Conservation (phyloP, 768 basidiomycete genomes). For the Rhizopogon vulgaris region DNA sequence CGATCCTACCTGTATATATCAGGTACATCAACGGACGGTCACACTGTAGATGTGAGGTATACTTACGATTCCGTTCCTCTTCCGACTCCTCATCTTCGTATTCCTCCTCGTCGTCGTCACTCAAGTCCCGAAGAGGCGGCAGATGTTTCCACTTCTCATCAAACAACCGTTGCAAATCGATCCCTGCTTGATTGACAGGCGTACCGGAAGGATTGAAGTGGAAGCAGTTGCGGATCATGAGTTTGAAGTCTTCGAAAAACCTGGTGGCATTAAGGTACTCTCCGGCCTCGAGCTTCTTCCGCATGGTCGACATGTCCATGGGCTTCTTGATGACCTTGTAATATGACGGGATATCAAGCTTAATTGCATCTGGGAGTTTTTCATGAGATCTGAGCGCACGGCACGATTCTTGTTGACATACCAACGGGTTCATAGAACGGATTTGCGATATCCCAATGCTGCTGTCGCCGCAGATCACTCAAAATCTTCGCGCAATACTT, state of each 20-base stretch:
- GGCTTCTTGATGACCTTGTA: slow-evolving; percentile 86
- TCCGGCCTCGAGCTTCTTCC: slow-evolving; percentile 70
- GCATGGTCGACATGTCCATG: slow-evolving; percentile 92
- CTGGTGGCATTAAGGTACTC: slow-evolving; percentile 74
- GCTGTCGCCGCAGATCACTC: slow-evolving; percentile 71
- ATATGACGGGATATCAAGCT: slow-evolving; percentile 78
- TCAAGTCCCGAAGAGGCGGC: slow-evolving; percentile 51
- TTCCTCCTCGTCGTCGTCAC: slow-evolving; percentile 59
- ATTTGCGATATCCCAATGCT: slow-evolving; percentile 62
- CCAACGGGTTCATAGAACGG: slow-evolving; percentile 96
- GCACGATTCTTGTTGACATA: slow-evolving; percentile 33
- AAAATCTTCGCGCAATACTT: slow-evolving; percentile 76
- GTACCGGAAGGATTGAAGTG: slow-evolving; percentile 87
- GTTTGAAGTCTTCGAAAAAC: slow-evolving; percentile 87
- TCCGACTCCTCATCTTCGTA: slow-evolving; percentile 62
- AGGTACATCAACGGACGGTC: slow-evolving; percentile 11
- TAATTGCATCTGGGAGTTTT: slow-evolving; percentile 55
- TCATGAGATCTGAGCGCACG: no score
- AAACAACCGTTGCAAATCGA: slow-evolving; percentile 80
- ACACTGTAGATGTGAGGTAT: not conserved
- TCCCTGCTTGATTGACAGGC: slow-evolving; percentile 80
- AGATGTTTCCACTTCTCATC: slow-evolving; percentile 87
- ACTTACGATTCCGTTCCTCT: slow-evolving; percentile 57
- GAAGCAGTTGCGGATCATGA: slow-evolving; percentile 94
- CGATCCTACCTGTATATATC: slow-evolving; percentile 53